Evolutionary conservation across 768 basidiomycete species (phyloP).

Genomic region (Pisolithus tinctorius): DNA sequence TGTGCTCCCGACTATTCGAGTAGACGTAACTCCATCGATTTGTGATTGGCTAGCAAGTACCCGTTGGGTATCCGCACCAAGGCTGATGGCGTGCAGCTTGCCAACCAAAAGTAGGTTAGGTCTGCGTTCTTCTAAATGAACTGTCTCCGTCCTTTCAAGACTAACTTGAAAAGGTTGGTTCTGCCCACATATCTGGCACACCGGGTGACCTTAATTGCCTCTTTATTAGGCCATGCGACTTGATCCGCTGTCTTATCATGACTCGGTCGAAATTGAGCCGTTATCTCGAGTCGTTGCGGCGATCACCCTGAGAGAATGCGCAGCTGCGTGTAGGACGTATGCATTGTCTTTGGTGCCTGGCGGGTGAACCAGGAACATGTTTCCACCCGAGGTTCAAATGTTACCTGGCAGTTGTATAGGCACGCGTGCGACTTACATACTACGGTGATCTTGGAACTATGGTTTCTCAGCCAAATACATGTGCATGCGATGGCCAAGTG

Average conservation of each 20-base stretch:
- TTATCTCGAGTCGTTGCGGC: not conserved
- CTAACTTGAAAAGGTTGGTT: not conserved
- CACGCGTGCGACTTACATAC: no score
- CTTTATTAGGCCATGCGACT: not conserved
- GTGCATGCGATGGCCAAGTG: no score
- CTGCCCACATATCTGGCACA: not conserved
- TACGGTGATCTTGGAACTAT: not conserved
- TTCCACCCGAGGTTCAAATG: not conserved
- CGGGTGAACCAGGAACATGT: not conserved
- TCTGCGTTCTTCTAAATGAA: not conserved
- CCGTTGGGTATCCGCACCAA: not conserved
- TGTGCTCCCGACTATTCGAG: no score
- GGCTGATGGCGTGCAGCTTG: no score
- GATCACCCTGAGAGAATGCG: not conserved
- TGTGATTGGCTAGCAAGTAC: no score
- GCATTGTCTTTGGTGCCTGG: not conserved
- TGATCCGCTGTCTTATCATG: not conserved
- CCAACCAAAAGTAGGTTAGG: not conserved
- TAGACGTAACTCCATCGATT: no score
- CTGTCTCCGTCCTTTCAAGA: not conserved
- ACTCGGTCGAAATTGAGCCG: not conserved
- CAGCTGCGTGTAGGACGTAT: not conserved
- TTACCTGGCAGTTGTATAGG: no score
- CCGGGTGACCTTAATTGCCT: not conserved
- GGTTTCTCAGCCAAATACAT: not conserved